These are phyloP conservation scores for Starmerella apis DNA, from an alignment of 805 yeast species.

Conservation along the genomic window DNA sequence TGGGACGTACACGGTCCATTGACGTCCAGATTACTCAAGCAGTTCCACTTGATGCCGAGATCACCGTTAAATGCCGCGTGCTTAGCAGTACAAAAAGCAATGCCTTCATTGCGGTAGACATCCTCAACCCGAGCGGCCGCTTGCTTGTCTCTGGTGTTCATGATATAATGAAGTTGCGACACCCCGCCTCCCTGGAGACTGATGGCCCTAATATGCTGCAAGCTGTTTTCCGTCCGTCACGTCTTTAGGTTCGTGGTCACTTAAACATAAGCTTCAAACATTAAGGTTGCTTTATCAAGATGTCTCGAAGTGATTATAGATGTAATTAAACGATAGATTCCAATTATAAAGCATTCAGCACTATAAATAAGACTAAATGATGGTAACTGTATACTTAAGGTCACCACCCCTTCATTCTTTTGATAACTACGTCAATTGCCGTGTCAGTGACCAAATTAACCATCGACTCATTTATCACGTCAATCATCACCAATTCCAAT, in stretches of 20 bases:
- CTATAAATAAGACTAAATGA: too few relatives aligned
- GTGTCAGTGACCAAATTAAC: too few relatives aligned
- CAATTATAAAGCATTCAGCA: neutral
- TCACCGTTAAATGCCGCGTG: slow-evolving; percentile 23
- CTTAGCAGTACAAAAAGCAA: slow-evolving; percentile 27
- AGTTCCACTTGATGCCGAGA: slow-evolving; percentile 24
- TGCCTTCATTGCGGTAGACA: slow-evolving; percentile 19
- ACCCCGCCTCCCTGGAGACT: neutral
- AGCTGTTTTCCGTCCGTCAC: neutral
- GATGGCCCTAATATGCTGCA: neutral
- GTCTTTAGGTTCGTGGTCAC: neutral
- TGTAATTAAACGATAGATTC: neutral
- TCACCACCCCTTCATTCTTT: too few relatives aligned
- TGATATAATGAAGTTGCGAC: slow-evolving; percentile 27
- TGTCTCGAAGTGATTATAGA: neutral
- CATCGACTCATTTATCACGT: too few relatives aligned
- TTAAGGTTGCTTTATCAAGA: neutral
- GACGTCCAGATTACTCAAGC: slow-evolving; percentile 28
- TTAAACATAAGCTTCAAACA: too few relatives aligned
- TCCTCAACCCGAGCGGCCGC: slow-evolving; percentile 23
- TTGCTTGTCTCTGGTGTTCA: slow-evolving; percentile 26
- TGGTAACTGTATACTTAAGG: too few relatives aligned
- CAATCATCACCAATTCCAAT: too few relatives aligned
- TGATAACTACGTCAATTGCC: neutral
- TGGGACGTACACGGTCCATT: slow-evolving; percentile 28